phyloP scores from a whole-genome alignment of 1,284 basidiomycete genomes.

The Vanrija pseudolonga region DNA sequence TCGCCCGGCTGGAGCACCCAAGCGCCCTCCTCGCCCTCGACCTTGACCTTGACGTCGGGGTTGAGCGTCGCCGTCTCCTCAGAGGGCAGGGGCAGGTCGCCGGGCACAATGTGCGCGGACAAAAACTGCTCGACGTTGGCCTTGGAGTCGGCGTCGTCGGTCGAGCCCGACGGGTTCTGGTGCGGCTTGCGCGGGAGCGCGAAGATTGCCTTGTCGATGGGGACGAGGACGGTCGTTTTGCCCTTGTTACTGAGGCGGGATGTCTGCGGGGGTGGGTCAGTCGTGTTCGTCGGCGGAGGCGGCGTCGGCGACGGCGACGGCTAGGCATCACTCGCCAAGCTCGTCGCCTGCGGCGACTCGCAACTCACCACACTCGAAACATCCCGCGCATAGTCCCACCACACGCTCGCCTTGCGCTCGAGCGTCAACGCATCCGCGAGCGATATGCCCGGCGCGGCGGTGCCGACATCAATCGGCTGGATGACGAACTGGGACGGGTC shows the following conservation, averaged over 20 bases:
- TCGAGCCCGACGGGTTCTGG: constrained; percentile 19
- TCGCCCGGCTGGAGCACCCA: constrained; percentile 39
- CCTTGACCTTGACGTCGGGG: constrained; percentile 19
- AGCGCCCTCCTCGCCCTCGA: constrained; percentile 23
- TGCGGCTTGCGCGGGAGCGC: constrained; percentile 41
- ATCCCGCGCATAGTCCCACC: constrained; percentile 46
- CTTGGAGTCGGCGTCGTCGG: constrained; percentile 20
- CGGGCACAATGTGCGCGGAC: constrained; percentile 38
- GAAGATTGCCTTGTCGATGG: constrained; percentile 42
- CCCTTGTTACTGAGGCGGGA: constrained; percentile 18
- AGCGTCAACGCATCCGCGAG: constrained; percentile 41
- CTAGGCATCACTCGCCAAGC: too few species aligned
- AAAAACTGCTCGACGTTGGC: constrained; percentile 40
- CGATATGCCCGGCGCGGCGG: constrained; percentile 3
- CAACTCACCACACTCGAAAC: constrained; percentile 34
- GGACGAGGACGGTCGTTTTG: constrained; percentile 43
- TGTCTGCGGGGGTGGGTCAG: constrained; percentile 12
- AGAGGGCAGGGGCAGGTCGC: constrained; percentile 15
- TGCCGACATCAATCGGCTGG: too few species aligned
- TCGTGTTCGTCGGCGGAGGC: too few species aligned
- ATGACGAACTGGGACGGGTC: too few species aligned
- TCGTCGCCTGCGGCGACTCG: too few species aligned
- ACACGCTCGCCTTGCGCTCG: constrained; percentile 35
- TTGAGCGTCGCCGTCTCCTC: constrained; percentile 26
- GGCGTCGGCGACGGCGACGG: background rate